A percentile compares a stretch with the other conserved stretches of the same genome.
phyloP scores from a whole-genome alignment of 108 stramenopile species.

The Cyclotella sp. region DNA sequence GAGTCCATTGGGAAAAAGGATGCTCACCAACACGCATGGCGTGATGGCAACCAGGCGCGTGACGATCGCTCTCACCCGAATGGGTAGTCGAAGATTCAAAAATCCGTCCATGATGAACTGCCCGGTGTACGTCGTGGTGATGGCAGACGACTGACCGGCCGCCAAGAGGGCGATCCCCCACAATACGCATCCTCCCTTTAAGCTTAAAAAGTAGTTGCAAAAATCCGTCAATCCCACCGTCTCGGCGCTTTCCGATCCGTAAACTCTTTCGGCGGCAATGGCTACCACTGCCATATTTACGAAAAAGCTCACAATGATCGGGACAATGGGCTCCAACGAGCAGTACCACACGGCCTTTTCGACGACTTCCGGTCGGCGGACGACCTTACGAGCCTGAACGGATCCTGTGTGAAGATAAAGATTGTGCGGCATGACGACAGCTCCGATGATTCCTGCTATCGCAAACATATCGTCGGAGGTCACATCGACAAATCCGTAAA shows the following conservation, averaged over 20 bases:
- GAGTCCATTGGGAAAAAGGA: conserved; percentile 62
- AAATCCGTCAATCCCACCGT: conserved; percentile 1
- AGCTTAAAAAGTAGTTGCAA: neutral
- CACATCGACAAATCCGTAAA: conserved; percentile 53
- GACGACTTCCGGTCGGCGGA: conserved; percentile 43
- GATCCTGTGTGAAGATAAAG: conserved; percentile 87
- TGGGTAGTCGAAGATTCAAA: conserved; percentile 66
- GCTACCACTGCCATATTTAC: conserved; percentile 85
- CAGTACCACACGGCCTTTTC: conserved; percentile 76
- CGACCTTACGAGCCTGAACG: conserved; percentile 59
- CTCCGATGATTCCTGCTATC: conserved; percentile 77
- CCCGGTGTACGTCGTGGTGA: conserved; percentile 90
- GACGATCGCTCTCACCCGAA: conserved; percentile 58
- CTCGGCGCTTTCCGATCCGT: conserved; percentile 8
- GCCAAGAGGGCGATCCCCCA: conserved; percentile 88
- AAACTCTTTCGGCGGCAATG: conserved; percentile 85
- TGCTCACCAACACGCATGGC: conserved; percentile 76
- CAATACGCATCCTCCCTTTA: conserved; percentile 44
- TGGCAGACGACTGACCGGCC: conserved; percentile 79
- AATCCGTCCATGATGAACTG: conserved; percentile 92
- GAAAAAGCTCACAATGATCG: conserved; percentile 78
- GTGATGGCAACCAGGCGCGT: conserved; percentile 62
- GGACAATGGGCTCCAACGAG: conserved; percentile 79
- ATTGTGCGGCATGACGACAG: conserved; percentile 92
- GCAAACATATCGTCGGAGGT: conserved; percentile 59